phyloP scores from a whole-genome alignment of 192 early-diverging fungal species.

The Chytriomyces sp. region DNA sequence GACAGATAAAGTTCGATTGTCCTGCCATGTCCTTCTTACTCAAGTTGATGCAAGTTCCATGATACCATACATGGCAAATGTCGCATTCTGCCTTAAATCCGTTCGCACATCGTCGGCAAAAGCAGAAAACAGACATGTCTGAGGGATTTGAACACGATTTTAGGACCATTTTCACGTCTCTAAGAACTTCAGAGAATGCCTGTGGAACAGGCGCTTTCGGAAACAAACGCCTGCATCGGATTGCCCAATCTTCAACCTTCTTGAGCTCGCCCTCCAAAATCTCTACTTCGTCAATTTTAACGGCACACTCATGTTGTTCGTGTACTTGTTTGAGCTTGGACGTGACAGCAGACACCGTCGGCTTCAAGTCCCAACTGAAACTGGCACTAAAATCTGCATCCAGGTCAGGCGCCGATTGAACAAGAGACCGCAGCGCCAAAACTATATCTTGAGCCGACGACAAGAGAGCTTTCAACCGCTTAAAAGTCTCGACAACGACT shows the following conservation, averaged over 20 bases:
- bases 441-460: not conserved
- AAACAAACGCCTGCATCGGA: constrained; percentile 8
- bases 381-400: not conserved
- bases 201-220: not conserved
- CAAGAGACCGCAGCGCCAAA: not conserved
- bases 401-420: not conserved
- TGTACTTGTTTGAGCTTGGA: constrained; percentile 12
- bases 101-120: constrained; percentile 30
- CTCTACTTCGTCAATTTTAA: constrained; percentile 28
- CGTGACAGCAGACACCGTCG: constrained; percentile 3
- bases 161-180: constrained; percentile 6
- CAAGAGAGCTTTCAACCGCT: not conserved
- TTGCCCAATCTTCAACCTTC: constrained; percentile 36
- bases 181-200: constrained; percentile 17
- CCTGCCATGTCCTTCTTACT: constrained; percentile 35
- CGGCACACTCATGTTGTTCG: not conserved
- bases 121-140: constrained; percentile 24
- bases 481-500: constrained; percentile 6
- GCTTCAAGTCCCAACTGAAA: not conserved
- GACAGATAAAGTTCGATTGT: constrained; percentile 31
- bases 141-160: not conserved
- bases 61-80: constrained; percentile 42
- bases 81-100: constrained; percentile 46
- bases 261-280: constrained; percentile 18
- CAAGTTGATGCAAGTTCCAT: constrained; percentile 35